Percentiles rank a stretch among this genome's conserved stretches.
These are phyloP conservation scores for Dioscorea cayenensis DNA, from an alignment of 116 monocot genomes.

Conservation along the genomic window DNA sequence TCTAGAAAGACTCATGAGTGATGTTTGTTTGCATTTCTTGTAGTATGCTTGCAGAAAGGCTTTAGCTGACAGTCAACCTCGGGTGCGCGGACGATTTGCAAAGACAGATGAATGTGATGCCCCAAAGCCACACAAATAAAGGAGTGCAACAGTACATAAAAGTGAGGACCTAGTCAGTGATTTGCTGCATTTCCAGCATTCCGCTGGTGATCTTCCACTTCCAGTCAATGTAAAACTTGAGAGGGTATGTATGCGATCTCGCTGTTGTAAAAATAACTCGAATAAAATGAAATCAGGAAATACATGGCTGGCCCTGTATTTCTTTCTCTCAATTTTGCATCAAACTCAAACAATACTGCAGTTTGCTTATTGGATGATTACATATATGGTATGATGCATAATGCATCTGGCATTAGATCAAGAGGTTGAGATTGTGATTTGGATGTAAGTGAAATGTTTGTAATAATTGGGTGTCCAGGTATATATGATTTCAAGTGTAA, in stretches of 20 bases:
- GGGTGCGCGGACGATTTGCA: slow-evolving; percentile 52
- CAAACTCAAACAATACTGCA: background rate
- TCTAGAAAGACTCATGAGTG: background rate
- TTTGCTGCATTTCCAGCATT: background rate
- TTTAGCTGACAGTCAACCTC: slow-evolving; percentile 52
- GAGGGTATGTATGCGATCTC: background rate
- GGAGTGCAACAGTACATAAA: background rate
- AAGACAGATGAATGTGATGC: slow-evolving; percentile 30
- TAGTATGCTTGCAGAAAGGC: slow-evolving; percentile 64
- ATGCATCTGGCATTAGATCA: background rate
- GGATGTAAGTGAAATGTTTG: no score
- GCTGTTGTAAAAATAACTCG: background rate
- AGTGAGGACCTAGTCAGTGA: background rate
- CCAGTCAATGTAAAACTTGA: background rate
- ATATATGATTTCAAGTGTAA: no score
- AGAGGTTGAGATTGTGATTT: background rate
- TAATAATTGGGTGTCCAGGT: no score
- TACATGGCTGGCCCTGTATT: background rate
- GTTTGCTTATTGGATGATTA: no score
- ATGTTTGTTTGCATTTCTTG: slow-evolving; percentile 6
- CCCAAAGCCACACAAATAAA: slow-evolving; percentile 9
- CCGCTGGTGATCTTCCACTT: background rate
- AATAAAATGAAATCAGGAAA: background rate
- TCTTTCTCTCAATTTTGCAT: background rate
- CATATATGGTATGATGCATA: no score